Percentiles rank a stretch among this genome's conserved stretches.
phyloP scores from a whole-genome alignment of 2,329 filamentous ascomycete species.

The Incumbomyces delicatus region DNA sequence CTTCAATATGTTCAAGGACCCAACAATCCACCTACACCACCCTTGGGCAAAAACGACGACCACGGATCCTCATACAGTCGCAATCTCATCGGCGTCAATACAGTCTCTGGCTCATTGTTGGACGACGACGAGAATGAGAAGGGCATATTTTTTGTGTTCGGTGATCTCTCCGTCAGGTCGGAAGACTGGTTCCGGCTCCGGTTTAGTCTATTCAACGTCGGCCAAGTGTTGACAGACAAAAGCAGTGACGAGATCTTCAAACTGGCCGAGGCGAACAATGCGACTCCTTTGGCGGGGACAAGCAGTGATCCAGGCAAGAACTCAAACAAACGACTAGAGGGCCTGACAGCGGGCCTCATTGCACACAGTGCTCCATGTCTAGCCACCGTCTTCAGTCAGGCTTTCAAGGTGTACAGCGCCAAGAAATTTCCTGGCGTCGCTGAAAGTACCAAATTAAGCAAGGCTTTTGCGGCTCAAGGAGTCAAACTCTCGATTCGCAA shows the following conservation, averaged over 20 bases:
- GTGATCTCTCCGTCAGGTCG: constrained; percentile 87
- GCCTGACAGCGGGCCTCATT: constrained; percentile 21
- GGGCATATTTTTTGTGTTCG: constrained; percentile 93
- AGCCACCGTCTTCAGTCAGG: constrained; percentile 74
- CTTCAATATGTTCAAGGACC: not conserved
- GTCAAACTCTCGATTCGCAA: constrained; percentile 96
- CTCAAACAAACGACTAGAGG: not conserved
- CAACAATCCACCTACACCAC: not conserved
- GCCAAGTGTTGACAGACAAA: not conserved
- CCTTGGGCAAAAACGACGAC: not conserved
- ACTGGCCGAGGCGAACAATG: constrained; percentile 7
- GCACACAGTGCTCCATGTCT: constrained; percentile 56
- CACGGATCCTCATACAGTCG: constrained; percentile 55
- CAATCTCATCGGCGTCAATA: constrained; percentile 86
- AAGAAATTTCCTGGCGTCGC: constrained; percentile 99
- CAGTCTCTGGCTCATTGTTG: constrained; percentile 77
- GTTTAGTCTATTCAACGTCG: constrained; percentile 65
- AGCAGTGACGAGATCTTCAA: constrained; percentile 6
- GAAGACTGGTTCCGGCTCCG: constrained; percentile 81
- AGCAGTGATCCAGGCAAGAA: constrained; percentile 20
- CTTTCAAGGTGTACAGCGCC: constrained; percentile 88
- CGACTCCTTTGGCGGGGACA: constrained; percentile 14
- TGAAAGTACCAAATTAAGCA: constrained; percentile 82
- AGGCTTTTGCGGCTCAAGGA: constrained; percentile 83
- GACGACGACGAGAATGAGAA: constrained; percentile 69